phyloP scores from a whole-genome alignment of 1,284 basidiomycete species.

The Laetiporus sulphureus region DNA sequence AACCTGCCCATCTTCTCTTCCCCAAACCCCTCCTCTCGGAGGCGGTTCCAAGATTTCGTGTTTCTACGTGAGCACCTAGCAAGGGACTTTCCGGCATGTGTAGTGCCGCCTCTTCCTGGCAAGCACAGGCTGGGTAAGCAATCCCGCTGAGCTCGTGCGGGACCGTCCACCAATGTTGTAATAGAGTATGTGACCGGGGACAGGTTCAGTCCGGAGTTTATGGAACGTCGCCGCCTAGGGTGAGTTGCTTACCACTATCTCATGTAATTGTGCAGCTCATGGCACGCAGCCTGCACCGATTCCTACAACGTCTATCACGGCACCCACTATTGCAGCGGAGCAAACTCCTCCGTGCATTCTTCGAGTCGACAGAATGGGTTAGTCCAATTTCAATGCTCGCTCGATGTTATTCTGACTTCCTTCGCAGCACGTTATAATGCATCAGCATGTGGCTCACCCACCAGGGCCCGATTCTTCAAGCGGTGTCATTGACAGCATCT shows the following conservation, averaged over 20 bases:
- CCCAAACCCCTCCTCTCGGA: conserved; percentile 64
- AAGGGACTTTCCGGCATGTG: conserved; percentile 93
- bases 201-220: conserved; percentile 94
- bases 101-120: conserved; percentile 93
- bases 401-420: conserved; percentile 6
- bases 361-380: conserved; percentile 98
- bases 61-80: conserved; percentile 88
- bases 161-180: background rate
- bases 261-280: conserved; percentile 3
- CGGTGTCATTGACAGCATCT: conserved; percentile 89
- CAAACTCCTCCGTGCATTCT: conserved; percentile 84
- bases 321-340: conserved; percentile 95
- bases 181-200: conserved; percentile 96
- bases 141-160: background rate
- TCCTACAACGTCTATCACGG: conserved; percentile 83
- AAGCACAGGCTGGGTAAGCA: conserved; percentile 89
- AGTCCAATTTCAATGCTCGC: conserved; percentile 17
- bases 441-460: conserved; percentile 86
- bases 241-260: too few relatives aligned
- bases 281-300: conserved; percentile 75
- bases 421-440: conserved; percentile 88
- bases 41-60: conserved; percentile 96
- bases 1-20: conserved; percentile 77
- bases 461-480: conserved; percentile 73
- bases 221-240: conserved; percentile 89